Evolutionary conservation across 345 rosid genomes (phyloP).

Genomic region (Turnera subulata): DNA sequence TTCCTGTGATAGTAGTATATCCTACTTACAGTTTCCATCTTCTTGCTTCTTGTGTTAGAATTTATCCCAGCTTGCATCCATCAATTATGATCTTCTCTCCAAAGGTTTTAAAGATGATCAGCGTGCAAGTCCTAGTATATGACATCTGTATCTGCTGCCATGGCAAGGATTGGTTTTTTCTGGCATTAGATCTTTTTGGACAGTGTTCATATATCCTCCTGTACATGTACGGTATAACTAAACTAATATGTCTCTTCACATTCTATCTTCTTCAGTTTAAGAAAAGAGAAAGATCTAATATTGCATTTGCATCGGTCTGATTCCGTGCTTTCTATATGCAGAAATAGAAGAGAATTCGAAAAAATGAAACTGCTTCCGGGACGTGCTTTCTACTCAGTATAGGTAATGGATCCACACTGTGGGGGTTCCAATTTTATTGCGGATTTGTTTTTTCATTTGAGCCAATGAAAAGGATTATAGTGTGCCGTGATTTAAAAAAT

Average conservation of each 20-base stretch:
- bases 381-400: conserved; percentile 22
- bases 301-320: not conserved
- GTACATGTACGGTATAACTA: conserved; percentile 60
- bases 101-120: conserved; percentile 94
- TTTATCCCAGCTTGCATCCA: conserved; percentile 94
- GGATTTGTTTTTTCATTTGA: conserved; percentile 16
- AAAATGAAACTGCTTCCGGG: conserved; percentile 32
- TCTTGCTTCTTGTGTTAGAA: conserved; percentile 43
- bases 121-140: conserved; percentile 41
- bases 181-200: conserved; percentile 14
- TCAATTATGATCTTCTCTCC: conserved; percentile 95
- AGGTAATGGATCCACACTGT: conserved; percentile 27
- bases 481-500: conserved; percentile 5
- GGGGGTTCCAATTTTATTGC: conserved; percentile 22
- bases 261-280: not conserved
- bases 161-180: conserved; percentile 13
- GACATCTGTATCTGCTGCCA: conserved; percentile 14
- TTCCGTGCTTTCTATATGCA: conserved; percentile 18
- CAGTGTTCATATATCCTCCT: conserved; percentile 44
- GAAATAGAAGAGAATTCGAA: conserved; percentile 39
- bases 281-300: too few species aligned
- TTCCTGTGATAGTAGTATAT: not conserved
- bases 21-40: conserved; percentile 9
- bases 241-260: not conserved
- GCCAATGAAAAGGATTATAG: conserved; percentile 1